phyloP scores from a whole-genome alignment of 306 rosid species.

The Inga oerstediana region DNA sequence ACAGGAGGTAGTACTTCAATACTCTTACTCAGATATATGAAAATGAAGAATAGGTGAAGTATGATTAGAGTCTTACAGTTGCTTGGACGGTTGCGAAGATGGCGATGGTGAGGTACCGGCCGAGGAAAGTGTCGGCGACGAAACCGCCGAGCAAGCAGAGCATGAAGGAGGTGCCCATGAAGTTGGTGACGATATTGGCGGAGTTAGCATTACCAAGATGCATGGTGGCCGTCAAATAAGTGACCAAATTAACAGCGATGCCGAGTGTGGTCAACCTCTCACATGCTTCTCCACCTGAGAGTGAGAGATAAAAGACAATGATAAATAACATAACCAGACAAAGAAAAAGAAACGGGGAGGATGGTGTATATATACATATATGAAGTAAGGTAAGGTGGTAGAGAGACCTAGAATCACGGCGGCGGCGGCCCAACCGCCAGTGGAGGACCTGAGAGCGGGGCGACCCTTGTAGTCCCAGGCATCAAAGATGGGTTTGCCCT shows the following conservation, averaged over 20 bases:
- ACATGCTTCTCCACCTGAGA: slow-evolving; percentile 74
- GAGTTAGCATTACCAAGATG: slow-evolving; percentile 90
- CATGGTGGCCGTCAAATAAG: slow-evolving; percentile 81
- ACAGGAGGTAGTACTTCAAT: no score
- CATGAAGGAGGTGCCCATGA: slow-evolving; percentile 90
- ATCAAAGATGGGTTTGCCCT: slow-evolving; percentile 56
- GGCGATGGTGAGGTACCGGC: slow-evolving; percentile 91
- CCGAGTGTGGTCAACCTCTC: slow-evolving; percentile 89
- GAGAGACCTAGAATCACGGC: slow-evolving; percentile 79
- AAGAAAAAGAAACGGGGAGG: no score
- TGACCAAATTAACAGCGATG: slow-evolving; percentile 84
- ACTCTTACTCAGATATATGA: no score
- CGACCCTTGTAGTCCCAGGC: slow-evolving; percentile 79
- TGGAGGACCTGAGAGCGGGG: slow-evolving; percentile 56
- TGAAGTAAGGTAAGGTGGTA: no score
- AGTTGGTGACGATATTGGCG: slow-evolving; percentile 88
- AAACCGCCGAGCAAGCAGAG: slow-evolving; percentile 91
- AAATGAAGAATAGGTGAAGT: not conserved
- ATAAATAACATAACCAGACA: no score
- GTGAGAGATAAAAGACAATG: no score
- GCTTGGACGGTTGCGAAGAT: slow-evolving; percentile 88
- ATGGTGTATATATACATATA: no score
- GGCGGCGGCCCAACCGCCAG: slow-evolving; percentile 86
- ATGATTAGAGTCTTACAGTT: slow-evolving; percentile 51
- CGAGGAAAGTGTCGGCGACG: slow-evolving; percentile 85